Base-by-base conservation (phyloP, 176 grass and related monocot species). In the Poa annua region DNA sequence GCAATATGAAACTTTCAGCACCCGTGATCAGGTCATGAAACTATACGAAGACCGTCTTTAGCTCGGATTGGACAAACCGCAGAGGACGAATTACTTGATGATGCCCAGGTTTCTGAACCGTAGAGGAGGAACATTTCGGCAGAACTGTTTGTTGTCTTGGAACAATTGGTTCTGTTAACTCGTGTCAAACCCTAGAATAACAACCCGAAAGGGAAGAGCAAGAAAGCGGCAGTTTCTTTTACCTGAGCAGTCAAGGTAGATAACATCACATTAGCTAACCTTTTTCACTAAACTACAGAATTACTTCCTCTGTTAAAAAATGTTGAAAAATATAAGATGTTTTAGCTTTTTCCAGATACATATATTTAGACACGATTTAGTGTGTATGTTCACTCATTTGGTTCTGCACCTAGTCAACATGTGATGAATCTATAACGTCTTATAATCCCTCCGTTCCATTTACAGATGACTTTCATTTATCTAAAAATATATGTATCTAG, bases 91-190 rank as follows among this genome's bases (percentile, higher is more conserved):
- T 32, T 4, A 16, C 51, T 62, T 76, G 20, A 45, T 45, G 7
- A 19, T 21, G 41, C n/a, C 13, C 21, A n/a, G 17, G 20, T 59
- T 33, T 76, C 42, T 69, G 62, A 70, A 61, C 9, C 48, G 20
- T 20, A 22, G n/a, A n/a, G 25, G 3, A 32, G 21, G 29, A 76
- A n/a, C 29, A 82, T 56, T 29, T 29, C 6, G 44, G 14, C 29
- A 39, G 26, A 42, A 52, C 42, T 71, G 22, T 49, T 54, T 15
- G 11, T 3, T 78, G 44, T 22, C 66, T 55, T 47, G 41, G 34
- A 73, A 33, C 54, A n/a, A 88, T 65, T 79, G 75, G 66, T 20
- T 47, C 11, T 21, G 9, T 80, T 21, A 80, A 51, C 47, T 67
- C 38, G 44, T 66, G 4, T 36, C 21, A 50, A 16, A 1, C 19